Evolutionary conservation across 2,329 filamentous ascomycete genomes (phyloP).

Genomic region (Cladophialophora bantiana): DNA sequence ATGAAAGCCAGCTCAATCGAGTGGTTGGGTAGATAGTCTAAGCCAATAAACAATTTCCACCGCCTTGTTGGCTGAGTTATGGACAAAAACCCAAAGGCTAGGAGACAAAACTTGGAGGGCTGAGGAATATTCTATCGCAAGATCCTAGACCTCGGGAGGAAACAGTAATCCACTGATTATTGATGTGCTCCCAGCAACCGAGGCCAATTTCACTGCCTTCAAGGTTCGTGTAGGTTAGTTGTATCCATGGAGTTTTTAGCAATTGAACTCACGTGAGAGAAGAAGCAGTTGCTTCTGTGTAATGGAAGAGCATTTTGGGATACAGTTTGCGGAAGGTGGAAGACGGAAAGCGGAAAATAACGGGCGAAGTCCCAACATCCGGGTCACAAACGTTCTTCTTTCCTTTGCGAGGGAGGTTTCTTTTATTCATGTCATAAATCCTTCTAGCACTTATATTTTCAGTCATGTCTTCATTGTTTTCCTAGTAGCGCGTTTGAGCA

Average conservation of each 20-base stretch:
- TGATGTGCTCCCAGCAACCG: neutral
- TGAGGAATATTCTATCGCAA: too few species aligned
- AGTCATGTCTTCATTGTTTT: neutral
- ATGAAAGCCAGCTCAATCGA: slow-evolving; percentile 4
- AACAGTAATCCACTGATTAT: neutral
- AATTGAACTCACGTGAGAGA: too few species aligned
- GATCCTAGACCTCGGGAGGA: too few species aligned
- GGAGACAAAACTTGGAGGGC: neutral
- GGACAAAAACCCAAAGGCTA: too few species aligned
- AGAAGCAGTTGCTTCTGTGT: neutral
- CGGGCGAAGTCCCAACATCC: neutral
- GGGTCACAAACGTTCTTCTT: neutral
- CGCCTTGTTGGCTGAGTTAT: too few species aligned
- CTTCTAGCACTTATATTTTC: neutral
- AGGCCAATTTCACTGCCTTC: neutral
- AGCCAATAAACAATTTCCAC: too few species aligned
- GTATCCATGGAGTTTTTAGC: too few species aligned
- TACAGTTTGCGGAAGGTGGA: neutral
- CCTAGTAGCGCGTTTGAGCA: neutral
- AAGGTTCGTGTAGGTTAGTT: neutral
- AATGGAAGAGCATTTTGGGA: too few species aligned
- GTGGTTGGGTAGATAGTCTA: neutral
- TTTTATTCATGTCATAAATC: neutral
- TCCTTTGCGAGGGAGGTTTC: neutral
- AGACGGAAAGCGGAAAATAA: neutral